Conservation (phyloP, 768 basidiomycete species). For the Boletus barrowsii region DNA sequence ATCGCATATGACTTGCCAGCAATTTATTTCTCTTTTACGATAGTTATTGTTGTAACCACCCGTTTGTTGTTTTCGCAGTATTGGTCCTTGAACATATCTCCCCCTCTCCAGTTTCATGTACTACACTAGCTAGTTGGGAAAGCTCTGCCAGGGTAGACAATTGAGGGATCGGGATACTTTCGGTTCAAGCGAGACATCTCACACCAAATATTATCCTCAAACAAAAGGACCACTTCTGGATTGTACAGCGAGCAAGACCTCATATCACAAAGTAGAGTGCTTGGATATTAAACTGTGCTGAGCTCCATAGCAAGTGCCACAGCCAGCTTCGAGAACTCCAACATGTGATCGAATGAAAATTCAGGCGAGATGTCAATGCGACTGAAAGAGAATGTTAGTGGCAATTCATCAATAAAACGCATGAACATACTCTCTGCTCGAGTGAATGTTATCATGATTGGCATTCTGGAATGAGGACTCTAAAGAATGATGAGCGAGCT, state of each 20-base stretch:
- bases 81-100: not conserved
- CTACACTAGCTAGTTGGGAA: not conserved
- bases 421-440: conserved; percentile 65
- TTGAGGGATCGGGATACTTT: too few relatives aligned
- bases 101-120: not conserved
- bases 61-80: not conserved
- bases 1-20: not conserved
- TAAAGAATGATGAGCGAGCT: conserved; percentile 10
- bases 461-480: conserved; percentile 73
- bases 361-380: conserved; percentile 83
- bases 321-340: conserved; percentile 83
- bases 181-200: too few relatives aligned
- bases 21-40: not conserved
- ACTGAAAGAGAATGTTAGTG: conserved; percentile 37
- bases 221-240: not conserved
- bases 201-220: too few relatives aligned
- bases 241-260: not conserved
- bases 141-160: not conserved
- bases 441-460: conserved; percentile 77
- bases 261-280: not conserved
- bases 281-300: conserved; percentile 37
- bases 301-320: conserved; percentile 79
- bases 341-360: conserved; percentile 89
- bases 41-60: not conserved
- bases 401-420: conserved; percentile 37